phyloP scores from a whole-genome alignment of 192 early-diverging fungal genomes.

The Rhizophagus sp. region DNA sequence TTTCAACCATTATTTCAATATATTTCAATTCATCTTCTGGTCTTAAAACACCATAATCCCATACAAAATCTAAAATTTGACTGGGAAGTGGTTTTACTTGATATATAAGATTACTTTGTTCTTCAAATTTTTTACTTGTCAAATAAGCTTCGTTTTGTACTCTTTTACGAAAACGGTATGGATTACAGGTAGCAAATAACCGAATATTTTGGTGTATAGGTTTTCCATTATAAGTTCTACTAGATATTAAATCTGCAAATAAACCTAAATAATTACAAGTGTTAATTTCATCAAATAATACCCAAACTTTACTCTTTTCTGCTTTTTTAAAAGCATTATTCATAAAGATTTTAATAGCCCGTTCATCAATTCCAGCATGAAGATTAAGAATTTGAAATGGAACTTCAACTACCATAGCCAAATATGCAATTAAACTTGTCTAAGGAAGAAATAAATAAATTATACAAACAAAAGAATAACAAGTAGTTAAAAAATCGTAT shows the following conservation, averaged over 20 bases:
- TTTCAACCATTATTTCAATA: neutral
- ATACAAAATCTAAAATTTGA: constrained; percentile 1
- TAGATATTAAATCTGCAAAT: neutral
- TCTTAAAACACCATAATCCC: neutral
- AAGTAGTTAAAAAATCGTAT: neutral
- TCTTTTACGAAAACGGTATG: neutral
- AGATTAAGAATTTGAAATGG: neutral
- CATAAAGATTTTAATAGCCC: neutral
- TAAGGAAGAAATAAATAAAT: neutral
- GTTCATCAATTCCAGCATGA: neutral
- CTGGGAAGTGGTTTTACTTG: neutral
- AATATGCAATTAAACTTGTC: constrained; percentile 21
- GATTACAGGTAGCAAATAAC: neutral
- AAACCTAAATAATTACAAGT: constrained; percentile 16
- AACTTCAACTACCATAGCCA: neutral
- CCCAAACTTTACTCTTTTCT: neutral
- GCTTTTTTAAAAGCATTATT: neutral
- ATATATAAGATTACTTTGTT: constrained; percentile 18
- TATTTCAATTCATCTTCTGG: neutral
- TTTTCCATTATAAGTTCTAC: neutral
- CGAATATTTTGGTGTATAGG: neutral
- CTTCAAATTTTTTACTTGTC: neutral
- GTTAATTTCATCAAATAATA: constrained; percentile 28
- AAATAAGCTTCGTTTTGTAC: neutral
- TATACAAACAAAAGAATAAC: neutral